Base-by-base conservation (phyloP, 345 rosid species). In the Capsella bursapastoris region DNA sequence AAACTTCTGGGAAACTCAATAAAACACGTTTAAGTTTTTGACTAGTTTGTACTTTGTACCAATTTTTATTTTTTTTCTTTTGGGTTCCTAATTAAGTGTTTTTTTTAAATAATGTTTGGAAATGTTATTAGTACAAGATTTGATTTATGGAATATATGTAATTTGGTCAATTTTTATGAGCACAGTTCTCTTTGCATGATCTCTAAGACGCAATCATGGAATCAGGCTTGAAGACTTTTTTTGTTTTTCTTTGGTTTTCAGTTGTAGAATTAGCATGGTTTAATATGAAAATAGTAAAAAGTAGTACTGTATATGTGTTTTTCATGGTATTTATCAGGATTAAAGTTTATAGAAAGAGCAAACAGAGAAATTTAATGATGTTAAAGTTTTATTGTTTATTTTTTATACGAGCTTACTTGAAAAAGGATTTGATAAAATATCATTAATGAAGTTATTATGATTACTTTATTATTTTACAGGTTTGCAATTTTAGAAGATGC, bases 1-100 rank as follows among this genome's bases (percentile, higher is more conserved):
- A 68, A 60, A 60, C 74, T 75, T 75, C 57, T n/a, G 7, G 25
- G 56, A 25, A 68, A 50, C 44, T 74, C 27, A 34, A 3, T 3
- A 2, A 65, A 65, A 48, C 72, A 66, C 66, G 78, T 73, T 65
- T 45, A 7, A 34, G 64, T 45, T 64, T 57, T 45, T 56, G 76
- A 64, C 70, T 28, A 9, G 11, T 72, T 49, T n/a, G 22, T 34
- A 45, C 34, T 3, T 60, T 38, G 4, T 71, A 53, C 70, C 16
- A 16, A 62, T n/a, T 8, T 16, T 1, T 49, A 8, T 25, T 22
- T 6, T 4, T 57, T 8, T 4, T 35, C 2, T 35, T 11, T 4
- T 7, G 11, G 2, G 25, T 22, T 22, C 8, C 8, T 1, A 58
- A 58, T 35, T 43, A 12, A 4, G 1, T 45, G n/a, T n/a, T 45